phyloP scores from a whole-genome alignment of 2,329 filamentous ascomycete species.

The Epichloe festucae region DNA sequence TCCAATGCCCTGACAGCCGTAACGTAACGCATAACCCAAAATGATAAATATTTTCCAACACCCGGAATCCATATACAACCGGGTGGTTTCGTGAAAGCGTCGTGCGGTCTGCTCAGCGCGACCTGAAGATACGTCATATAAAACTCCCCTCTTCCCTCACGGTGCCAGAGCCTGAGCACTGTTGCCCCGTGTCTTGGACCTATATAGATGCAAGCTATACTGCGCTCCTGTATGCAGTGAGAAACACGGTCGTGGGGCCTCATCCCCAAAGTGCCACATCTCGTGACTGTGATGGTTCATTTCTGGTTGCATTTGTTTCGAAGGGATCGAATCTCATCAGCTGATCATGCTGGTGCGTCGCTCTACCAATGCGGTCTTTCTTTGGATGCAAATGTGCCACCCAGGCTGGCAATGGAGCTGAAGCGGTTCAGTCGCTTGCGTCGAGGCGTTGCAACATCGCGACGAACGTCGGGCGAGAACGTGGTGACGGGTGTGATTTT shows the following conservation, averaged over 20 bases:
- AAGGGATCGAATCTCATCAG: conserved; percentile 9
- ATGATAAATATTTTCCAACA: background rate
- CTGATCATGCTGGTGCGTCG: conserved; percentile 30
- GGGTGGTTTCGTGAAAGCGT: conserved; percentile 1
- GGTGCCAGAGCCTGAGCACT: background rate
- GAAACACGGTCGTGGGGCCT: background rate
- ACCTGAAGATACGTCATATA: background rate
- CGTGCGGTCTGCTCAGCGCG: background rate
- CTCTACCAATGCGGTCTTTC: conserved; percentile 22
- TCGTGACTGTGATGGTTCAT: background rate
- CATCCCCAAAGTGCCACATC: background rate
- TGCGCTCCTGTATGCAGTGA: background rate
- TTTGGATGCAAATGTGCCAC: conserved; percentile 22
- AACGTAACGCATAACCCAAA: background rate
- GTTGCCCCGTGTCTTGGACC: background rate
- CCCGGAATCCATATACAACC: background rate
- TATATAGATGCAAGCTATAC: background rate
- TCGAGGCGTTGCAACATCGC: conserved; percentile 16
- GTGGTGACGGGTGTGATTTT: conserved; percentile 7
- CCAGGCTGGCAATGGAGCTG: conserved; percentile 43
- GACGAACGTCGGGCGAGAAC: conserved; percentile 12
- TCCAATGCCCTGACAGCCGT: conserved; percentile 1
- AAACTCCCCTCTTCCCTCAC: background rate
- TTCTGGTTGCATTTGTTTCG: background rate
- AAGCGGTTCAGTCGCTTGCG: conserved; percentile 42